Evolutionary conservation across 2,329 filamentous ascomycete species (phyloP).

Genomic region (Aspergillus vadensis): DNA sequence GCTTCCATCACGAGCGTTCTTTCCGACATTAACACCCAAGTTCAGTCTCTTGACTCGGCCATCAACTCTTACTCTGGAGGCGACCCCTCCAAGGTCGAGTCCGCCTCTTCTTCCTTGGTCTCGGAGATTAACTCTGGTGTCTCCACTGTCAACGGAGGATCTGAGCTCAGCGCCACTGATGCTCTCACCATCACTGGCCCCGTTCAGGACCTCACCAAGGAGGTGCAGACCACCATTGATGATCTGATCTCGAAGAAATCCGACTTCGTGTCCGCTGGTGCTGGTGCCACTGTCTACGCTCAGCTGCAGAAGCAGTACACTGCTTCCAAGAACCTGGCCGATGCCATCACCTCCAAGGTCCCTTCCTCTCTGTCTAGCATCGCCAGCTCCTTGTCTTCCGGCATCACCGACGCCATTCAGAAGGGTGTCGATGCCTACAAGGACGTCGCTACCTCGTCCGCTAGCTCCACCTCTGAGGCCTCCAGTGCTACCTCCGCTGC

Average conservation of each 20-base stretch:
- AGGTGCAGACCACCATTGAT: slow-evolving; percentile 28
- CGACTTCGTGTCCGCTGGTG: slow-evolving; percentile 27
- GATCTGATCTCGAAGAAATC: slow-evolving; percentile 32
- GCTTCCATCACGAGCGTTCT: slow-evolving; percentile 23
- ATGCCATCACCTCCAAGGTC: slow-evolving; percentile 36
- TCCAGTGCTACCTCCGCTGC: slow-evolving; percentile 7
- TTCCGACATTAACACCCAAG: slow-evolving; percentile 21
- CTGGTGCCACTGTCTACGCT: slow-evolving; percentile 24
- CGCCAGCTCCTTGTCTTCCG: slow-evolving; percentile 29
- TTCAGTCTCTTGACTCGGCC: slow-evolving; percentile 25
- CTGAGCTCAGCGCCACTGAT: slow-evolving; percentile 27
- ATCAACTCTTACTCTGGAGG: slow-evolving; percentile 31
- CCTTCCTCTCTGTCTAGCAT: slow-evolving; percentile 26
- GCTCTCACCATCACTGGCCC: slow-evolving; percentile 30
- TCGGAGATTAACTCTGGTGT: slow-evolving; percentile 30
- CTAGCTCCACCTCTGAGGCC: slow-evolving; percentile 1
- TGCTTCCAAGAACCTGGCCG: slow-evolving; percentile 29
- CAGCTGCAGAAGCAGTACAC: slow-evolving; percentile 29
- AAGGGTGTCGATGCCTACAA: slow-evolving; percentile 32
- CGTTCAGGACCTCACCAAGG: slow-evolving; percentile 30
- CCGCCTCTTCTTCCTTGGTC: slow-evolving; percentile 28
- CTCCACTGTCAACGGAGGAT: slow-evolving; percentile 24
- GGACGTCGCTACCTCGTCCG: slow-evolving; percentile 13
- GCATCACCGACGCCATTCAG: slow-evolving; percentile 36
- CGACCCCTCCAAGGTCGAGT: slow-evolving; percentile 20